Base-by-base conservation (phyloP, 306 rosid species). In the Castanea mollissima region DNA sequence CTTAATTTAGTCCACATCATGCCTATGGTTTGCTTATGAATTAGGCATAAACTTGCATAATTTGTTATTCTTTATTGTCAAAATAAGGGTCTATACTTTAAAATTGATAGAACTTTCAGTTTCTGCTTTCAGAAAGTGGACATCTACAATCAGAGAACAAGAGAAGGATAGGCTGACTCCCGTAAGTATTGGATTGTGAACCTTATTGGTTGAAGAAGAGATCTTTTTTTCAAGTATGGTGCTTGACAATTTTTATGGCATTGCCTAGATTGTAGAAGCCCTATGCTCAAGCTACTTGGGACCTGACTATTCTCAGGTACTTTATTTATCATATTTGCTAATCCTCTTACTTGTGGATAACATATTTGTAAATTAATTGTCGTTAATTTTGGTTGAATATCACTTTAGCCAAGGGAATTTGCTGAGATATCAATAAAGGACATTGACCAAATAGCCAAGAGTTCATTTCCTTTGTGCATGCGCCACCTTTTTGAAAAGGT, bases 381-480 rank as follows among this genome's bases (percentile, higher is more conserved):
- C 62, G 68, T 73, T 68, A 69, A 5, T 75, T 34, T 55, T 86
- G 64, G 76, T 75, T 75, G 78, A 74, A 25, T 83, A 77, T 75
- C 70, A 83, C 73, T 79, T 80, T 84, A 95, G 99, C 93, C 92
- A 57, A 89, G 85, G 51, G 97, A 92, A 76, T 75, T 75, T 86
- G 88, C 80, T 77, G 94, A 90, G 81, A 87, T 93, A 84, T 89
- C 98, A 67, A 56, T 90, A 41, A 87, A 89, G 69, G 99, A 93
- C 87, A 88, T 95, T 71, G 89, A 95, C 75, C 98, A 91, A 73
- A 77, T 88, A 80, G 91, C 96, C 15, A 91, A 83, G 88, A 93
- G 90, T 82, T 93, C 98, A 64, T 95, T 95, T 84, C 99, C 99
- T 81, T 79, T 95, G 76, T 95, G 98, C 85, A 95, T 95, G 98